Evolutionary conservation across 2,329 filamentous ascomycete genomes (phyloP).

Genomic region (Tolypocladium ophioglossoides): DNA sequence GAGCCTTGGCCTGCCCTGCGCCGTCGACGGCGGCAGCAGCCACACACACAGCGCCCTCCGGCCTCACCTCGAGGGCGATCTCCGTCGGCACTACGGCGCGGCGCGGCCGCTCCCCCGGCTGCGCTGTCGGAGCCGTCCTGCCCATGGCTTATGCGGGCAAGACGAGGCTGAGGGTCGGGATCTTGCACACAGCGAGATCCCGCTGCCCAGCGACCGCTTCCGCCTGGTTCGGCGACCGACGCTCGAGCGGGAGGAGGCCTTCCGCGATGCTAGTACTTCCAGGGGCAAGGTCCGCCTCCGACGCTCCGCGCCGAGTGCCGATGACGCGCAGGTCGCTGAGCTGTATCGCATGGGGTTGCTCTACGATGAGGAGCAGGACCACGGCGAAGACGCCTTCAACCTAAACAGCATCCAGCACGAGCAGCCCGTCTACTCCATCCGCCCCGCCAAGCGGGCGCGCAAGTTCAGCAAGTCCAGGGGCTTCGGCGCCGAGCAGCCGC

Average conservation of each 20-base stretch:
- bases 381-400: constrained; percentile 22
- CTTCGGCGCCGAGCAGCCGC: constrained; percentile 13
- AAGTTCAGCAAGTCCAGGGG: constrained; percentile 13
- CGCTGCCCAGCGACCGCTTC: constrained; percentile 25
- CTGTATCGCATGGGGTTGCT: constrained; percentile 34
- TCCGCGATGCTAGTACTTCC: constrained; percentile 27
- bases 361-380: constrained; percentile 29
- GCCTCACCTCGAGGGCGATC: constrained; percentile 4
- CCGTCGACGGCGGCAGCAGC: constrained; percentile 1
- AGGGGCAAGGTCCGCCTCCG: constrained; percentile 18
- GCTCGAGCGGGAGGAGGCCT: constrained; percentile 36
- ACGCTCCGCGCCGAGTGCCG: constrained; percentile 10
- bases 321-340: constrained; percentile 27
- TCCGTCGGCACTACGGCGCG: constrained; percentile 2
- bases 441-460: constrained; percentile 21
- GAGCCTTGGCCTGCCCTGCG: constrained; percentile 5
- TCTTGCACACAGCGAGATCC: constrained; percentile 22
- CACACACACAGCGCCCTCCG: not conserved
- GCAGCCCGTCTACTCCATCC: constrained; percentile 27
- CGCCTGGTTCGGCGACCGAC: constrained; percentile 25
- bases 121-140: not conserved
- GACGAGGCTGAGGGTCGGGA: constrained; percentile 21
- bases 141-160: not conserved
- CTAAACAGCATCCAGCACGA: constrained; percentile 28
- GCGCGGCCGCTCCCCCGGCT: not conserved